Conservation (phyloP, 805 yeast genomes). For the Yamadazyma sp. region DNA sequence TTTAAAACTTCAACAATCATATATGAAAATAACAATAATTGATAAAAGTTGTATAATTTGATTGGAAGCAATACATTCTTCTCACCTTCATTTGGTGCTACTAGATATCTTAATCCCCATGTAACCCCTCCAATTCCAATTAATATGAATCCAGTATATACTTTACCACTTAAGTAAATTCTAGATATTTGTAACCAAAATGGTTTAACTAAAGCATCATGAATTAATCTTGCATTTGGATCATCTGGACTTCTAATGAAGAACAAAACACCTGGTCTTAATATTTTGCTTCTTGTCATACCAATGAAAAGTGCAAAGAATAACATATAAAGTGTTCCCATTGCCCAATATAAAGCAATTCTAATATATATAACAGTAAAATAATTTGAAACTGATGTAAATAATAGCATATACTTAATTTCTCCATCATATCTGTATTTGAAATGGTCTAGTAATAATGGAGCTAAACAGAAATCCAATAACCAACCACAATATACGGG, state of each 20-base stretch:
- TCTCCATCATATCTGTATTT: not conserved
- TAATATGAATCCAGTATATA: constrained; percentile 69
- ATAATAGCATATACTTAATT: constrained; percentile 6
- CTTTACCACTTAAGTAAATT: constrained; percentile 66
- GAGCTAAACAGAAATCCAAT: constrained; percentile 65
- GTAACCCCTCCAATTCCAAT: constrained; percentile 72
- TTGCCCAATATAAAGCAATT: constrained; percentile 49
- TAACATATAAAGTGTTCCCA: constrained; percentile 86
- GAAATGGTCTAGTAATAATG: constrained; percentile 31
- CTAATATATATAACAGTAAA: constrained; percentile 16
- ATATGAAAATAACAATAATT: constrained; percentile 8
- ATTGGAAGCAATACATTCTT: constrained; percentile 27
- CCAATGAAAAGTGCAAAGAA: constrained; percentile 83
- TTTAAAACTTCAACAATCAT: constrained; percentile 3
- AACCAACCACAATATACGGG: constrained; percentile 85
- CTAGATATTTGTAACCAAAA: constrained; percentile 69
- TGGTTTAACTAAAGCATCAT: constrained; percentile 82
- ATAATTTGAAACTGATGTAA: constrained; percentile 8
- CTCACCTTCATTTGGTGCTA: constrained; percentile 13
- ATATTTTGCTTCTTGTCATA: constrained; percentile 66
- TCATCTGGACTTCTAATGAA: constrained; percentile 95
- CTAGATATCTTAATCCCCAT: constrained; percentile 38
- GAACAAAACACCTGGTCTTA: constrained; percentile 86
- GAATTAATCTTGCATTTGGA: constrained; percentile 80
- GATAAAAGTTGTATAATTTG: constrained; percentile 9